These are phyloP conservation scores for Dictyostelium discoideum DNA, from an alignment of 78 protist genomes.

Conservation along the genomic window dicty_2.7 NC_007088.5:7977501-7978000, in stretches of 20 bases:
- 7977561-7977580: background rate
- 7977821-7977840: constrained; percentile 63
- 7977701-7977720: background rate
- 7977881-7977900: constrained; percentile 32
- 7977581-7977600: background rate
- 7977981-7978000: constrained; percentile 66
- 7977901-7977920: constrained; percentile 68
- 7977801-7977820: constrained; percentile 58
- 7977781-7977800: constrained; percentile 25
- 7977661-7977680: constrained; percentile 20
- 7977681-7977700: constrained; percentile 26
- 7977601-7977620: background rate
- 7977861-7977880: constrained; percentile 53
- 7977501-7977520: background rate
- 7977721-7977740: constrained; percentile 4
- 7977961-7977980: constrained; percentile 47
- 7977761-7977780: constrained; percentile 47
- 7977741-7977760: constrained; percentile 10
- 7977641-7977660: background rate
- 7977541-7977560: background rate
- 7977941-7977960: constrained; percentile 55
- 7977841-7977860: constrained; percentile 6
- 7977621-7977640: background rate
- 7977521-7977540: background rate
- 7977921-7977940: constrained; percentile 15